Base-by-base conservation (phyloP, 2,329 filamentous ascomycete species). In the Fusarium beomiforme region DNA sequence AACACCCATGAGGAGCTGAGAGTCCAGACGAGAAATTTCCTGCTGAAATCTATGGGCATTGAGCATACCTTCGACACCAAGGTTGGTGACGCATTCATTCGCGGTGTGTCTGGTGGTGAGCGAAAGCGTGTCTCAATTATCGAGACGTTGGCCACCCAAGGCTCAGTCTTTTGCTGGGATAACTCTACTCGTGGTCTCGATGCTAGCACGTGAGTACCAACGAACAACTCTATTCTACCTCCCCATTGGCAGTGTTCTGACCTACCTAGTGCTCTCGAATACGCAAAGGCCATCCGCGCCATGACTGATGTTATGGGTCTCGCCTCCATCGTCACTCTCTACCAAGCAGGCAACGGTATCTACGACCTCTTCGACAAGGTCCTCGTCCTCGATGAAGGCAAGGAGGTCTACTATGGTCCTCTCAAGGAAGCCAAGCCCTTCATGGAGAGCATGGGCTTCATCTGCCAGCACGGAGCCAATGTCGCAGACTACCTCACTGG, bases 291-390 rank as follows among this genome's bases (percentile, higher is more conserved):
- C 4, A 79, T 92, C n/a, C 83, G 90, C 11, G 86, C 88, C 8
- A 83, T 92, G 85, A 91, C 90, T 0, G 89, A 92, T 67, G 84
- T 90, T 2, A 80, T 88, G 7, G 88, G 88, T 1, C 80, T 91
- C 7, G 82, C 88, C 0, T 86, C 88, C 1, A 88, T 91, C 49
- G 88, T 91, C 16, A 91, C 89, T 0, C 82, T 92, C 0, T 93
- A 93, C 76, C 91, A 93, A 75, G 91, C 91, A 6, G 89, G 89
- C 9, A 91, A 93, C 59, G 89, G 87, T 26, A 92, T 93, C 64
- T 92, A 91, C 76, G 83, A 91, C 29, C 83, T 90, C 1, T 92
- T 93, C 76, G 90, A 93, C 77, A 93, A 92, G 75, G 90, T 92
- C 0, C 82, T 92, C 1, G 86, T 93, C 12, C 84, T 93, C 6